Conservation (phyloP, 768 basidiomycete species). For the Serendipita vermifera region DNA sequence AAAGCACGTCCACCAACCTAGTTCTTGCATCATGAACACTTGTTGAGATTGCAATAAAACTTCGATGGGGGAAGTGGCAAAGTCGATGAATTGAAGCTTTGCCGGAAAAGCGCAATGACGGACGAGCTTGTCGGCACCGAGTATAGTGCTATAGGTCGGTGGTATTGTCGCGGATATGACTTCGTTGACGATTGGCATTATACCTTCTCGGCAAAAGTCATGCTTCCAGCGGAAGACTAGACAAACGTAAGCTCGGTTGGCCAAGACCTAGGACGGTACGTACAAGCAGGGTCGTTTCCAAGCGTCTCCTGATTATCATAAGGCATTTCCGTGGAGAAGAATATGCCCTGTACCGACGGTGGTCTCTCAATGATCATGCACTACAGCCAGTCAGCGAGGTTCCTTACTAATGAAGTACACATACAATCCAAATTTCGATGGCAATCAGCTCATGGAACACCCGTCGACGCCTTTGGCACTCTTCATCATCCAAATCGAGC, state of each 20-base stretch:
- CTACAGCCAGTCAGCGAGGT: neutral
- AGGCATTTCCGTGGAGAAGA: neutral
- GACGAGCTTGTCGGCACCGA: neutral
- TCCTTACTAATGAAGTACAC: neutral
- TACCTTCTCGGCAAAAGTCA: neutral
- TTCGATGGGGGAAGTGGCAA: neutral
- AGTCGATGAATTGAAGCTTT: neutral
- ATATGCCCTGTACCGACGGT: neutral
- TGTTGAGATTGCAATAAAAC: neutral
- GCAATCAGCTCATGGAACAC: neutral
- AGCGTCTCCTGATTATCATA: neutral
- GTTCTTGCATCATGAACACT: neutral
- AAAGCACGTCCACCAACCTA: neutral
- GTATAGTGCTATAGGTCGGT: neutral
- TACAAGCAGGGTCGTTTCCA: neutral
- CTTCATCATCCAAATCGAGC: neutral
- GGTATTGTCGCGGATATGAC: neutral
- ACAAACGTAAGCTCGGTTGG: too few species aligned
- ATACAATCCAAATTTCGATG: neutral
- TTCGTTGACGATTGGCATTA: neutral
- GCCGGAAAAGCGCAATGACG: neutral
- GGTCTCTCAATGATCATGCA: neutral
- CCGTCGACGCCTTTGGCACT: neutral
- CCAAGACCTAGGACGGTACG: neutral
- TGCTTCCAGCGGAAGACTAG: constrained; percentile 6